These are phyloP conservation scores for Suillus ampliporus DNA, from an alignment of 768 basidiomycete species.

Conservation along the genomic window DNA sequence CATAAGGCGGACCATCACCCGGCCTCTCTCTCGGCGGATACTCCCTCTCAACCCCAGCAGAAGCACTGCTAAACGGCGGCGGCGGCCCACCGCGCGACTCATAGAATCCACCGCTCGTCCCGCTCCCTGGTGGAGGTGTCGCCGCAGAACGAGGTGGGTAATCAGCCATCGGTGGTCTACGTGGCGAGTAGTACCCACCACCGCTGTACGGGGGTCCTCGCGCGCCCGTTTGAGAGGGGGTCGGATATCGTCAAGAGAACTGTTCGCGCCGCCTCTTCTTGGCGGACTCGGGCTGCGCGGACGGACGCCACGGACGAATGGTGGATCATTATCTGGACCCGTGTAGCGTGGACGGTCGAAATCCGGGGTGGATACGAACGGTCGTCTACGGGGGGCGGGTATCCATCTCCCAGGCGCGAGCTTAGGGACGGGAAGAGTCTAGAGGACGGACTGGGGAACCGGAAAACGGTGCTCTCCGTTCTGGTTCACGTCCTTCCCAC, in stretches of 20 bases:
- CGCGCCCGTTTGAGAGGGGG: conserved; percentile 52
- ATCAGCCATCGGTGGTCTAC: conserved; percentile 27
- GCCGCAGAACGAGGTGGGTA: conserved; percentile 29
- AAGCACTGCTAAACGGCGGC: conserved; percentile 21
- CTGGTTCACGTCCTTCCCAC: conserved; percentile 10
- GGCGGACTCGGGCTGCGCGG: conserved; percentile 51
- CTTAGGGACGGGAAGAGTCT: conserved; percentile 28
- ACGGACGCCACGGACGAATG: conserved; percentile 48
- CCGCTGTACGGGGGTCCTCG: conserved; percentile 43
- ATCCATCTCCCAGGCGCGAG: conserved; percentile 35
- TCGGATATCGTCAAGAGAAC: conserved; percentile 43
- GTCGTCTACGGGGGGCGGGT: conserved; percentile 29
- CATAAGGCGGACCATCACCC: conserved; percentile 33
- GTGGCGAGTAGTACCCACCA: conserved; percentile 39
- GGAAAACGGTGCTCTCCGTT: conserved; percentile 14
- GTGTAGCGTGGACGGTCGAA: conserved; percentile 37
- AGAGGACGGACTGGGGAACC: conserved; percentile 7
- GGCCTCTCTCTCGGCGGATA: conserved; percentile 33
- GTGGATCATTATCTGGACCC: conserved; percentile 25
- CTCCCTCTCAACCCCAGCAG: conserved; percentile 41
- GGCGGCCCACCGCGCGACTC: conserved; percentile 30
- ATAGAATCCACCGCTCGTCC: conserved; percentile 36
- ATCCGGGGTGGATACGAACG: conserved; percentile 34
- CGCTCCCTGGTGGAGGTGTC: conserved; percentile 31
- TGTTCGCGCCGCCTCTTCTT: conserved; percentile 36